Percentiles rank a stretch among this genome's conserved stretches.
Conservation (phyloP, 306 rosid species). For the Cicer judaicum region DNA sequence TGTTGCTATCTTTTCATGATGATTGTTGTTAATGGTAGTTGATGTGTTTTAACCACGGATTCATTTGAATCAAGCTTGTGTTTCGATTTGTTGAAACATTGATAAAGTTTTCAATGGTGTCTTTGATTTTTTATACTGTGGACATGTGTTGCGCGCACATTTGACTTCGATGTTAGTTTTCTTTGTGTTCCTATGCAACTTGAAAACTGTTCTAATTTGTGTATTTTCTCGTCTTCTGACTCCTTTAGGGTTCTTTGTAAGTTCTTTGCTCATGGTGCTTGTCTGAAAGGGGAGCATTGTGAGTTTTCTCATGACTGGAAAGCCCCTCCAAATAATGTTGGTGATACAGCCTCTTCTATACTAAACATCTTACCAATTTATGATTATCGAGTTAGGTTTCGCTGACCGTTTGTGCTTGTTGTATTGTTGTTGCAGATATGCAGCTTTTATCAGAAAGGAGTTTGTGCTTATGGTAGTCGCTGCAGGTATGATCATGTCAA, state of each 20-base stretch:
- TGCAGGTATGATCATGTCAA: conserved; percentile 96
- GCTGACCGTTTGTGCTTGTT: conserved; percentile 35
- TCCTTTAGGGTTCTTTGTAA: conserved; percentile 84
- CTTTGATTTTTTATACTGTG: conserved; percentile 29
- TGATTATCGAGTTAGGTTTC: conserved; percentile 23
- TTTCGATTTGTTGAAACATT: conserved; percentile 15
- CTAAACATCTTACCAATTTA: conserved; percentile 17
- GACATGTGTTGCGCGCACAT: conserved; percentile 1
- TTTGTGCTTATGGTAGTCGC: conserved; percentile 90
- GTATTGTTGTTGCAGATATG: conserved; percentile 65
- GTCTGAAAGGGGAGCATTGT: conserved; percentile 96
- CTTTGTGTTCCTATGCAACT: conserved; percentile 23
- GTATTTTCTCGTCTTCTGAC: conserved; percentile 28
- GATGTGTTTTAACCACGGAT: not conserved
- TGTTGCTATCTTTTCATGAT: conserved; percentile 16
- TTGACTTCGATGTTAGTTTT: conserved; percentile 14
- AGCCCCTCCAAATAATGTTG: conserved; percentile 82
- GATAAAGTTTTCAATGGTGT: conserved; percentile 12
- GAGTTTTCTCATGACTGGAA: conserved; percentile 98
- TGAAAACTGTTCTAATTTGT: conserved; percentile 18
- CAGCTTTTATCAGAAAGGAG: conserved; percentile 87
- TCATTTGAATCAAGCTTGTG: conserved; percentile 17
- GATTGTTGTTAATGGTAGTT: conserved; percentile 8
- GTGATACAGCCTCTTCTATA: conserved; percentile 35
- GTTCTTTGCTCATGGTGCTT: conserved; percentile 96